Conservation (phyloP, 208 protist genomes). For the Trypanosoma grayi region DNA sequence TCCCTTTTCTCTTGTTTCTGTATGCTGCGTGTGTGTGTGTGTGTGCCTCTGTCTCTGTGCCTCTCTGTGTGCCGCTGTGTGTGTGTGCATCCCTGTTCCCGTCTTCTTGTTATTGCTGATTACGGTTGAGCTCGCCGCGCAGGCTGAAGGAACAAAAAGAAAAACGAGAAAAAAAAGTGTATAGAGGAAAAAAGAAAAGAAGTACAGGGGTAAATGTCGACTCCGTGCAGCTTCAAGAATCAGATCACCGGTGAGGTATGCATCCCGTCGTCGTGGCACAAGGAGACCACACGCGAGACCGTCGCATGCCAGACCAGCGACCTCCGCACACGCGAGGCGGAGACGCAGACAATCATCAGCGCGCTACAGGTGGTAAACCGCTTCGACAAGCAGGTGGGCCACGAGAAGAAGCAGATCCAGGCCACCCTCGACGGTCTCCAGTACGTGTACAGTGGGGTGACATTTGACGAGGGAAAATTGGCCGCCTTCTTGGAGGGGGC, state of each 20-base stretch:
- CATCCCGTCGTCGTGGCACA: constrained; percentile 61
- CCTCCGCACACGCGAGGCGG: constrained; percentile 31
- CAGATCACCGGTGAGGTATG: constrained; percentile 72
- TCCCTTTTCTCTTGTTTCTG: not conserved
- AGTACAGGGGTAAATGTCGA: constrained; percentile 27
- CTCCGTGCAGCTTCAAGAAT: constrained; percentile 69
- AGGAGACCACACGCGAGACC: constrained; percentile 33
- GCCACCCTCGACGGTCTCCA: constrained; percentile 71
- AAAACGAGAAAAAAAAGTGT: not conserved
- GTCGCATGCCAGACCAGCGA: constrained; percentile 47
- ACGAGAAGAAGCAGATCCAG: constrained; percentile 35
- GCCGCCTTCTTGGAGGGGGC: constrained; percentile 57
- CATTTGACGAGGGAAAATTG: constrained; percentile 57
- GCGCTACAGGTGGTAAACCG: constrained; percentile 51
- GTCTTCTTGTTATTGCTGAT: too few relatives aligned
- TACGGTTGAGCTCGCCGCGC: too few relatives aligned
- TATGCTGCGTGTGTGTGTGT: too few relatives aligned
- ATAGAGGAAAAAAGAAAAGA: not conserved
- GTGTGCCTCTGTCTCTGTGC: not conserved
- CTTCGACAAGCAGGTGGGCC: constrained; percentile 69
- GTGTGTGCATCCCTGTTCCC: not conserved
- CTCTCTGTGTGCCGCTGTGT: not conserved
- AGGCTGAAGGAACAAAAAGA: not conserved
- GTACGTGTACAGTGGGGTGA: constrained; percentile 68
- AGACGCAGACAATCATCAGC: constrained; percentile 68